Evolutionary conservation across 805 yeast species (phyloP).

Genomic region (Candida awuae): DNA sequence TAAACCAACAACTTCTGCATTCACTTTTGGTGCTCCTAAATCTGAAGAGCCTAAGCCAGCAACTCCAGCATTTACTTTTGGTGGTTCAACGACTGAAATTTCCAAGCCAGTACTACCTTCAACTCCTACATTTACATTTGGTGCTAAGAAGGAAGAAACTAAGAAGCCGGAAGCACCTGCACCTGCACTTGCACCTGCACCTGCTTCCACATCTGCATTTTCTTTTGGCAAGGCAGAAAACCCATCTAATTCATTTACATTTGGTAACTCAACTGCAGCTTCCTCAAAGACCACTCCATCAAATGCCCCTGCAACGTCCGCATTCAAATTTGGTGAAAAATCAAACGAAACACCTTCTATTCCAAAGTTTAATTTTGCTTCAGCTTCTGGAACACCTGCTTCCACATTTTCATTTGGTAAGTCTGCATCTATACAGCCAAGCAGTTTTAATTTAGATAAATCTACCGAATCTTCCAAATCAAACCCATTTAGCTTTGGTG

Average conservation of each 20-base stretch:
- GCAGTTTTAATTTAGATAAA: not conserved
- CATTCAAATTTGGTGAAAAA: not conserved
- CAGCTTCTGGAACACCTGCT: conserved; percentile 6
- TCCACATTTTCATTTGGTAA: conserved; percentile 1
- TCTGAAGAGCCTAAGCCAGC: conserved; percentile 11
- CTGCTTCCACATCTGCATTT: not conserved
- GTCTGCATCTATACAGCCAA: not conserved
- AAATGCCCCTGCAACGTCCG: conserved; percentile 1
- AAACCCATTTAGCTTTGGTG: conserved; percentile 14
- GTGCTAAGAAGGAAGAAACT: conserved; percentile 4
- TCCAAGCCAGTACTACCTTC: too few species aligned
- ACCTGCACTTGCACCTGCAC: not conserved
- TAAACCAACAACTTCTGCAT: conserved; percentile 13
- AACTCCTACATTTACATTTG: conserved; percentile 3
- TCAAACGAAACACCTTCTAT: not conserved
- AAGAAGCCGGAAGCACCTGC: conserved; percentile 4
- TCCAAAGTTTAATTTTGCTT: conserved; percentile 3
- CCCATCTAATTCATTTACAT: conserved; percentile 1
- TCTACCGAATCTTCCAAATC: conserved; percentile 1
- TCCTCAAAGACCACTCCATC: not conserved
- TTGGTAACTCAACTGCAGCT: not conserved
- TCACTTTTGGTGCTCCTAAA: conserved; percentile 9
- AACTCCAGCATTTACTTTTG: conserved; percentile 14
- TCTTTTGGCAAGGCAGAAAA: conserved; percentile 10
- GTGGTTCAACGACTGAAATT: not conserved